These are phyloP conservation scores for Microcyclosporella mali DNA, from an alignment of 2,329 filamentous ascomycete species.

Conservation along the genomic window DNA sequence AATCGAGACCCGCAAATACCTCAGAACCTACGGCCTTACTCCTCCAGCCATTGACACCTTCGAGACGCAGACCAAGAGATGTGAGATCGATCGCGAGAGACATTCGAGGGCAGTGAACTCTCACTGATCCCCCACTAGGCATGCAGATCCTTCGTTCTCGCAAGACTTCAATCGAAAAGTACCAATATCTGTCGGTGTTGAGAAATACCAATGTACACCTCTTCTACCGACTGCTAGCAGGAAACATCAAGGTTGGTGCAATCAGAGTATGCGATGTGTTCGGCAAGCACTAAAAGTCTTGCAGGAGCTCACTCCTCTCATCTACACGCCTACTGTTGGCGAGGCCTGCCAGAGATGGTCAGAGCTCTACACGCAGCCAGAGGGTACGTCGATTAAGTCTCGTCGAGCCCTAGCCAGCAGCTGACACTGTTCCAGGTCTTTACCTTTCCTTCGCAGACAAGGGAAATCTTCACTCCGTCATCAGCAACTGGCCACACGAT, in stretches of 20 bases:
- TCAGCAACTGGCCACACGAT: slow-evolving; percentile 88
- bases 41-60: slow-evolving; percentile 47
- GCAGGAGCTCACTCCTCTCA: slow-evolving; percentile 72
- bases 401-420: neutral
- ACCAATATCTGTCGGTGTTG: slow-evolving; percentile 71
- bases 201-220: slow-evolving; percentile 72
- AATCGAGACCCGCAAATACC: slow-evolving; percentile 45
- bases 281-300: slow-evolving; percentile 4
- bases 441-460: slow-evolving; percentile 95
- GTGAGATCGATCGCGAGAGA: slow-evolving; percentile 29
- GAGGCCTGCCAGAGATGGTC: slow-evolving; percentile 97
- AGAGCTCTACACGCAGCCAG: slow-evolving; percentile 87
- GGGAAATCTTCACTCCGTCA: slow-evolving; percentile 79
- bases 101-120: neutral
- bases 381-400: slow-evolving; percentile 50
- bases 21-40: slow-evolving; percentile 48
- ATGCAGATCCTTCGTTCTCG: slow-evolving; percentile 69
- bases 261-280: neutral
- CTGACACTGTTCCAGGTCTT: slow-evolving; percentile 46
- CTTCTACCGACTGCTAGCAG: slow-evolving; percentile 75
- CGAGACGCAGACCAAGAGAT: slow-evolving; percentile 46
- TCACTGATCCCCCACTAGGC: slow-evolving; percentile 44
- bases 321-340: slow-evolving; percentile 86
- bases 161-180: slow-evolving; percentile 69
- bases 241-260: slow-evolving; percentile 54